Percentiles rank a stretch among this genome's conserved stretches.
phyloP scores from a whole-genome alignment of 805 yeast genomes.

The Kluyveromyces aestuarii region DNA sequence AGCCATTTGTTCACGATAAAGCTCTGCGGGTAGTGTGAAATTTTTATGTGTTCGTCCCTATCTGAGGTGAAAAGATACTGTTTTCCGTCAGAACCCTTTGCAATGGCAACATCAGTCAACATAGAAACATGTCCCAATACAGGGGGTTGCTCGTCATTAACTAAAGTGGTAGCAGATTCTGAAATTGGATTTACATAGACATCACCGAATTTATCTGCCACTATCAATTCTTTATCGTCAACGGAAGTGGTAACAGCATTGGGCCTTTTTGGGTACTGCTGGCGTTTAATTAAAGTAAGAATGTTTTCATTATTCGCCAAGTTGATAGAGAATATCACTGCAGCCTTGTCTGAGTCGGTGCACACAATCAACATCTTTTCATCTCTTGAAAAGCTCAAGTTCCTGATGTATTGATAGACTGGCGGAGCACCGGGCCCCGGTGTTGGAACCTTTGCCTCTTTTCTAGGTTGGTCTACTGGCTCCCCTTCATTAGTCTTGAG shows the following conservation, averaged over 20 bases:
- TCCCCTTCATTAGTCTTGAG: conserved; percentile 27
- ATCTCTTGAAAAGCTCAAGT: conserved; percentile 43
- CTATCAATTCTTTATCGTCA: conserved; percentile 43
- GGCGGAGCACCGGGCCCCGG: conserved; percentile 67
- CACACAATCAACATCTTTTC: conserved; percentile 54
- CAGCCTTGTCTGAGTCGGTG: conserved; percentile 79
- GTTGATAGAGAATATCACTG: conserved; percentile 44
- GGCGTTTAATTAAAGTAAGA: conserved; percentile 52
- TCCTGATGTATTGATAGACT: conserved; percentile 58
- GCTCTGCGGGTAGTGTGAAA: conserved; percentile 71
- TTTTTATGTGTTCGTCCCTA: conserved; percentile 91
- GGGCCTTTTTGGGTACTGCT: conserved; percentile 87
- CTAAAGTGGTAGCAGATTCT: conserved; percentile 26
- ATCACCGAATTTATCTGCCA: conserved; percentile 96
- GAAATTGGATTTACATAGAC: conserved; percentile 56
- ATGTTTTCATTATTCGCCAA: conserved; percentile 27
- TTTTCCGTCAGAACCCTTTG: conserved; percentile 27
- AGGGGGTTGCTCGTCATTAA: conserved; percentile 44
- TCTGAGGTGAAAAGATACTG: conserved; percentile 66
- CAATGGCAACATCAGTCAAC: conserved; percentile 62
- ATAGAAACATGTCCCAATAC: conserved; percentile 93
- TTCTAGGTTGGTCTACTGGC: conserved; percentile 47
- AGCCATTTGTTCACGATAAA: conserved; percentile 73
- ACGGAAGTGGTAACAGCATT: conserved; percentile 58
- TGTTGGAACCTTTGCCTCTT: conserved; percentile 44